Evolutionary conservation across 176 grass and related monocot genomes (phyloP), one percentile per base, ranked within the genome.

Genomic region (Canna indica): DNA sequence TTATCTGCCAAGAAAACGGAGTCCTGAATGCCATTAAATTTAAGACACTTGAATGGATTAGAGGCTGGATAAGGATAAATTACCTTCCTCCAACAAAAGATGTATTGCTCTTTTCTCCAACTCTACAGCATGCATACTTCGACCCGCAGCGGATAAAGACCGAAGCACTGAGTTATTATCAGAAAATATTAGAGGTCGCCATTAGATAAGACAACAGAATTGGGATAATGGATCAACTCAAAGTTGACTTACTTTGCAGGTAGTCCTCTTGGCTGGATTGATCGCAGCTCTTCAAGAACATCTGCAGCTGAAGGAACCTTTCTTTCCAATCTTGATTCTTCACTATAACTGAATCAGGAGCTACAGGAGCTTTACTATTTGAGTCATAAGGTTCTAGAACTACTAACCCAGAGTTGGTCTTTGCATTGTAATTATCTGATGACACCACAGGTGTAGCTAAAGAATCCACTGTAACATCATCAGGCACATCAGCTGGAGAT

Each of bases 31-130:
- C 39, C 53, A 66, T 34, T 39, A 48, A 26, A 64, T 42, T 38
- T 22, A n/a, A 68, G 27, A 33, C 44, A 59, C 52, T 36, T 33
- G 53, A 38, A 24, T 45, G 36, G 31, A 64, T n/a, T 36, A 68
- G 1, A 63, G 7, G 41, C 22, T n/a, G 18, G 4, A 33, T 2
- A 68, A 41, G 34, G 17, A 46, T 42, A 35, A 24, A 73, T 60
- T 83, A 97, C 88, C 94, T 97, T 97, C 94, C 75, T 97, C 86
- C 0, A 97, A 46, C 71, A 97, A 87, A 42, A 97, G 86, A 75
- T 80, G 83, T 74, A 91, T 88, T 65, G 94, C 86, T 58, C 89
- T 79, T 71, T 88, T 93, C 94, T 97, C 89, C 75, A 97, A 70
- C 36, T 93, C 89, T 67, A 93, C 65, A 15, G 94, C 86, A 80